These are phyloP conservation scores for Fusarium continuum DNA, from an alignment of 2,329 filamentous ascomycete genomes.

Conservation along the genomic window DNA sequence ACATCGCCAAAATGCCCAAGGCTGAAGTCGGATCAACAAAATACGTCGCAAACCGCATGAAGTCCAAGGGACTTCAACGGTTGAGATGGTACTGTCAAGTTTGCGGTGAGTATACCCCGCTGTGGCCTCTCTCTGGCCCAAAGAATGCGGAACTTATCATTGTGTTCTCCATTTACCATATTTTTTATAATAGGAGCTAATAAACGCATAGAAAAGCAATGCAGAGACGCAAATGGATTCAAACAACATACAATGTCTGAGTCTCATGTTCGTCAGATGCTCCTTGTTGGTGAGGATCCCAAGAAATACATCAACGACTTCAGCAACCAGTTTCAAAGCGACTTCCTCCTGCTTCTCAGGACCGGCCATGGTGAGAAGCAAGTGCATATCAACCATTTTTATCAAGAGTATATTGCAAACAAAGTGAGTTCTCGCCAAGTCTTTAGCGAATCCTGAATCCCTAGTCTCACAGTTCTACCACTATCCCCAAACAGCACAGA, in stretches of 20 bases:
- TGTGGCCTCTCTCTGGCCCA: background rate
- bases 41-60: constrained; percentile 89
- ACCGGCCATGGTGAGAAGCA: constrained; percentile 92
- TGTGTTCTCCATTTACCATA: background rate
- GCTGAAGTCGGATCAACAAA: constrained; percentile 95
- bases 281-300: constrained; percentile 86
- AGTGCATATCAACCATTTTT: constrained; percentile 90
- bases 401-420: constrained; percentile 90
- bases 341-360: constrained; percentile 79
- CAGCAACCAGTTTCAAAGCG: constrained; percentile 80
- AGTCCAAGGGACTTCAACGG: constrained; percentile 79
- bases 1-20: constrained; percentile 75
- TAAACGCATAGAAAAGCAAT: constrained; percentile 52
- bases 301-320: constrained; percentile 85
- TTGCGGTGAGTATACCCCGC: constrained; percentile 59
- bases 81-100: constrained; percentile 92
- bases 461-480: too few relatives aligned
- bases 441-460: background rate
- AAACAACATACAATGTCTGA: constrained; percentile 89
- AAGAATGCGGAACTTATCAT: background rate
- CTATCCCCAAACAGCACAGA: too few relatives aligned
- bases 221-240: constrained; percentile 87
- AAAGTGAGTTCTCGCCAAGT: constrained; percentile 52
- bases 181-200: background rate
- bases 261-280: constrained; percentile 87